Percentiles rank a stretch among this genome's conserved stretches.
Conservation (phyloP, 371 early-diverging fungal species). For the Parasitella parasitica region DNA sequence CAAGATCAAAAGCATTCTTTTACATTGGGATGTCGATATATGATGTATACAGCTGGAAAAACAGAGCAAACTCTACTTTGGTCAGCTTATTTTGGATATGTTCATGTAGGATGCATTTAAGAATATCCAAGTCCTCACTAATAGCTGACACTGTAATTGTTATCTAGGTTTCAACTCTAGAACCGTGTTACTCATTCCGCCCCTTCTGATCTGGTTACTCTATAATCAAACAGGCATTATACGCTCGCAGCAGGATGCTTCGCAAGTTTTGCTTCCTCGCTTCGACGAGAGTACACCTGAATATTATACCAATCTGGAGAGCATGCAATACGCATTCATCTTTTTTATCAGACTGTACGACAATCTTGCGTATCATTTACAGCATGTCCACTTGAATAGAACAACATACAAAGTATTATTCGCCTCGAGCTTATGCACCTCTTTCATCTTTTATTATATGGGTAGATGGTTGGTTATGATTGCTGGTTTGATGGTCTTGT, state of each 20-base stretch:
- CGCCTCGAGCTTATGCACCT: background rate
- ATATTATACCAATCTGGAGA: conserved; percentile 37
- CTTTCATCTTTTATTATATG: background rate
- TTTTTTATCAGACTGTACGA: conserved; percentile 40
- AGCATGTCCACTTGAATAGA: conserved; percentile 21
- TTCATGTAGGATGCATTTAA: conserved; percentile 9
- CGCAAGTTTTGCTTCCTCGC: conserved; percentile 32
- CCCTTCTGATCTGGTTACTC: conserved; percentile 16
- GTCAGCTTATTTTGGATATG: conserved; percentile 20
- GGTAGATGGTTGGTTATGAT: conserved; percentile 14
- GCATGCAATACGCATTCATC: conserved; percentile 34
- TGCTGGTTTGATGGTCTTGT: conserved; percentile 32
- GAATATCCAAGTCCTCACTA: background rate
- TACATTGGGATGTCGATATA: conserved; percentile 18
- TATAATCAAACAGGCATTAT: conserved; percentile 23
- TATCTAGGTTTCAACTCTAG: conserved; percentile 31
- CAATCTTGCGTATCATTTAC: conserved; percentile 37
- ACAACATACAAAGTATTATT: conserved; percentile 22
- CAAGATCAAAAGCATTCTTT: conserved; percentile 39
- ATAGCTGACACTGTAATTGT: background rate
- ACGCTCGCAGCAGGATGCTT: conserved; percentile 12
- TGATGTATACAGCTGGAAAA: conserved; percentile 39
- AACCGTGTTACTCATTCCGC: conserved; percentile 27
- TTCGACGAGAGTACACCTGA: conserved; percentile 39
- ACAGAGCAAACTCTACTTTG: conserved; percentile 10